Conservation (phyloP, 139 green algal species). For the Nannochloris sp. region DNA sequence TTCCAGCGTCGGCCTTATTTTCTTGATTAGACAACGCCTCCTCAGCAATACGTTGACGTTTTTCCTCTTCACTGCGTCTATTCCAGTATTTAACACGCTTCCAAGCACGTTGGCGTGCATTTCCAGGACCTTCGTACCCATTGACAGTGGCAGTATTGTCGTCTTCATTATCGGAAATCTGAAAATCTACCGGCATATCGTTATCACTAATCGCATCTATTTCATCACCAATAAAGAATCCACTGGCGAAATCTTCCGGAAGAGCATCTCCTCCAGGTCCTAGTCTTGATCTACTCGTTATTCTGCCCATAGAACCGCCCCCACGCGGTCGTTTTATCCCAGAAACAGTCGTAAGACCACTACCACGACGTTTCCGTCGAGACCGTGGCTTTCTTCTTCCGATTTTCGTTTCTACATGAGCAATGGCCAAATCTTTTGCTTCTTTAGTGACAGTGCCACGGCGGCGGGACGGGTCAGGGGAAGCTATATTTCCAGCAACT, state of each 20-base stretch:
- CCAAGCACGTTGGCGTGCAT: slow-evolving; percentile 5
- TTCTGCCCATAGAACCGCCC: background rate
- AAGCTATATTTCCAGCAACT: background rate
- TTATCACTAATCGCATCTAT: slow-evolving; percentile 12
- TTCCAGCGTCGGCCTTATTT: slow-evolving; percentile 26
- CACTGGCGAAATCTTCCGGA: background rate
- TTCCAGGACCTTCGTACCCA: background rate
- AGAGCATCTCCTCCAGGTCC: background rate
- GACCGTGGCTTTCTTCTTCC: background rate
- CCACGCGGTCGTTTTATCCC: background rate
- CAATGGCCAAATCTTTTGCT: background rate
- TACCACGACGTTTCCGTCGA: background rate
- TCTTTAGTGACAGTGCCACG: background rate
- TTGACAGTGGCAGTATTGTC: too few relatives aligned
- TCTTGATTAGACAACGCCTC: slow-evolving; percentile 23
- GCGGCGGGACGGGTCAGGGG: background rate
- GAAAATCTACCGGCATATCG: slow-evolving; percentile 24
- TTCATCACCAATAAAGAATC: background rate
- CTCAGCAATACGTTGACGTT: background rate
- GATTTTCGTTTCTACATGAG: background rate
- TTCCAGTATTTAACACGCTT: slow-evolving; percentile 7
- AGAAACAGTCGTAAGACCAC: background rate
- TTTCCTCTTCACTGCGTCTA: background rate
- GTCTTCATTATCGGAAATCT: slow-evolving; percentile 4
- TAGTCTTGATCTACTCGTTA: background rate